Percentiles rank a stretch among this genome's conserved stretches.
phyloP scores from a whole-genome alignment of 1,284 basidiomycete species.

The Phenoliferia sp. region DNA sequence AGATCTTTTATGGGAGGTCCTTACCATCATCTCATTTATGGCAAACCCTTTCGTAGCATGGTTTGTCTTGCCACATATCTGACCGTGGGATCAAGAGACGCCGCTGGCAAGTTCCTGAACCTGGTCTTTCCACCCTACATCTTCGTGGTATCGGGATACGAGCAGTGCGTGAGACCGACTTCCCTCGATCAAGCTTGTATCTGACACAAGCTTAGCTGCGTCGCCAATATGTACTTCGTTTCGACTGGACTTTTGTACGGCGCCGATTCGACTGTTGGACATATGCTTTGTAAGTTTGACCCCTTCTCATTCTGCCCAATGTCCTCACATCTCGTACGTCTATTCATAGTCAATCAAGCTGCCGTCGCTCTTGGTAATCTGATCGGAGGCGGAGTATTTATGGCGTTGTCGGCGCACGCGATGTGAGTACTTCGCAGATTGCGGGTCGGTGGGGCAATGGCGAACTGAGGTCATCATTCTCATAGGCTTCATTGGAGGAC shows the following conservation, averaged over 20 bases:
- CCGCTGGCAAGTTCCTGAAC: not conserved
- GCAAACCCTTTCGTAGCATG: not conserved
- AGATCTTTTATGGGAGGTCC: not conserved
- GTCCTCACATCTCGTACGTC: not conserved
- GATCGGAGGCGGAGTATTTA: not conserved
- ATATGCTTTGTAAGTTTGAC: not conserved
- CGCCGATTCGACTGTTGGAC: not conserved
- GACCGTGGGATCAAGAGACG: not conserved
- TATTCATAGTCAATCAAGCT: not conserved
- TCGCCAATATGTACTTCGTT: not conserved
- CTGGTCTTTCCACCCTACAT: not conserved
- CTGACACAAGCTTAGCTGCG: no score
- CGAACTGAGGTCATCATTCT: no score
- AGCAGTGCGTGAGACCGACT: no score
- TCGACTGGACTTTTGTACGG: not conserved
- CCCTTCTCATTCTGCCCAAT: not conserved
- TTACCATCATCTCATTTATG: not conserved
- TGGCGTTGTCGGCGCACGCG: not conserved
- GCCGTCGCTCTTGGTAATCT: not conserved
- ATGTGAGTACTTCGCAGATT: no score
- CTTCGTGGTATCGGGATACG: not conserved
- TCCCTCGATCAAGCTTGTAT: no score
- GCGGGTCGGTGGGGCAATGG: no score
- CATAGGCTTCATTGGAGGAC: not conserved
- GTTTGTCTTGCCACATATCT: not conserved